phyloP scores from a whole-genome alignment of 1,284 basidiomycete genomes.

The Schizophyllum amplum region DNA sequence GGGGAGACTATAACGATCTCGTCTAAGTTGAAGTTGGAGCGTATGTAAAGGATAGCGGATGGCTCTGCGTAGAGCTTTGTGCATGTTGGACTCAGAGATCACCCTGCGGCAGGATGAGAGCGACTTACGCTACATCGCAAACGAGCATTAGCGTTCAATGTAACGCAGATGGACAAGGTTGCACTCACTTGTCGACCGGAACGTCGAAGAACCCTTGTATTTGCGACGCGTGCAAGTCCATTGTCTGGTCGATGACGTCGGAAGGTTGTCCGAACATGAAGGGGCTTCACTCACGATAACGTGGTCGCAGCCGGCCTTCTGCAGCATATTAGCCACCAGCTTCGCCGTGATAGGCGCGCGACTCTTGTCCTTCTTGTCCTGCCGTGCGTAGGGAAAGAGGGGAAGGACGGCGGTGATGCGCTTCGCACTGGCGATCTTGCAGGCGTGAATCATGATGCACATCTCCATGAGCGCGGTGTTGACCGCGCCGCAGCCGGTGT shows the following conservation, averaged over 20 bases:
- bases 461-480: constrained; percentile 93
- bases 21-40: constrained; percentile 81
- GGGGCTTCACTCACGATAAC: constrained; percentile 74
- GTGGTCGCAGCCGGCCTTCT: constrained; percentile 96
- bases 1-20: constrained; percentile 97
- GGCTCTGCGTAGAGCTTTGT: constrained; percentile 93
- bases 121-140: constrained; percentile 41
- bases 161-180: constrained; percentile 5
- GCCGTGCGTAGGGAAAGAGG: constrained; percentile 90
- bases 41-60: constrained; percentile 92
- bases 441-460: constrained; percentile 99
- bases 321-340: constrained; percentile 98
- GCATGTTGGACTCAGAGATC: constrained; percentile 4
- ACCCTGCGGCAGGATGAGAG: not conserved
- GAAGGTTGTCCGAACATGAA: constrained; percentile 5
- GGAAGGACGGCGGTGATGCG: constrained; percentile 96
- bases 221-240: constrained; percentile 97
- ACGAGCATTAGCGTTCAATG: constrained; percentile 3
- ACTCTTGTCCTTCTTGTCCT: constrained; percentile 99
- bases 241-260: constrained; percentile 58
- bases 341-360: constrained; percentile 98
- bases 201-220: constrained; percentile 99
- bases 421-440: constrained; percentile 94
- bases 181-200: constrained; percentile 96
- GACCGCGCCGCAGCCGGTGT: constrained; percentile 82